These are phyloP conservation scores for Hippophae rhamnoides DNA, from an alignment of 306 rosid species.

Conservation along the genomic window DNA sequence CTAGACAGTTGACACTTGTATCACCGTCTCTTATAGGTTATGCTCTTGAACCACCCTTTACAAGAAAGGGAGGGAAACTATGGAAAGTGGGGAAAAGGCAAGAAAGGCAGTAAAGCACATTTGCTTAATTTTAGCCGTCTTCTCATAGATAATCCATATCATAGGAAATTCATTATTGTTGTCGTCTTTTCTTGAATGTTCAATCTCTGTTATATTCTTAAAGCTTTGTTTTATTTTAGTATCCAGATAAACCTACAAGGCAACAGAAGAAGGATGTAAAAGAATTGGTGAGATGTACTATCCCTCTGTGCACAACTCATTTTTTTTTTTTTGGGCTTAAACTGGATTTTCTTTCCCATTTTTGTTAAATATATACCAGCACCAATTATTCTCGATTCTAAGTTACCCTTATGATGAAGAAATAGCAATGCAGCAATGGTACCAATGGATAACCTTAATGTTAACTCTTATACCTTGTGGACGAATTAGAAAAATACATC, in stretches of 20 bases:
- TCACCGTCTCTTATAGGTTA: too few species aligned
- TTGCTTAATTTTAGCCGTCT: too few species aligned
- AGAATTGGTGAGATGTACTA: slow-evolving; percentile 56
- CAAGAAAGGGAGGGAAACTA: too few species aligned
- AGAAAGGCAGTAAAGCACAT: too few species aligned
- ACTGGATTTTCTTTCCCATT: background rate
- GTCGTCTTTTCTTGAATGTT: background rate
- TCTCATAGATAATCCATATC: too few species aligned
- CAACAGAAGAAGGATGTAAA: slow-evolving; percentile 94
- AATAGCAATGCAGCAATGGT: background rate
- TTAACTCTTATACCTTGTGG: background rate
- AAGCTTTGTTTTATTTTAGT: slow-evolving; percentile 29
- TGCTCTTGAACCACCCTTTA: too few species aligned
- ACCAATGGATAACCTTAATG: too few species aligned
- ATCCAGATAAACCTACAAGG: slow-evolving; percentile 92
- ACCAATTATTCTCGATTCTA: background rate
- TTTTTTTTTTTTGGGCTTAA: slow-evolving; percentile 3
- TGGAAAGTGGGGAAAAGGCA: too few species aligned
- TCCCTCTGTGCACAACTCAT: slow-evolving; percentile 11
- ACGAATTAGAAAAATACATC: too few species aligned
- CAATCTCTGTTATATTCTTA: too few species aligned
- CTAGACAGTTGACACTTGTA: too few species aligned
- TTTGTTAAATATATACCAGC: background rate
- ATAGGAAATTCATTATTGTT: background rate
- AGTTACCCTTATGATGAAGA: background rate